Evolutionary conservation across 202 grass and related monocot species (phyloP).

Genomic region (Miscanthus sacchariflorus): DNA sequence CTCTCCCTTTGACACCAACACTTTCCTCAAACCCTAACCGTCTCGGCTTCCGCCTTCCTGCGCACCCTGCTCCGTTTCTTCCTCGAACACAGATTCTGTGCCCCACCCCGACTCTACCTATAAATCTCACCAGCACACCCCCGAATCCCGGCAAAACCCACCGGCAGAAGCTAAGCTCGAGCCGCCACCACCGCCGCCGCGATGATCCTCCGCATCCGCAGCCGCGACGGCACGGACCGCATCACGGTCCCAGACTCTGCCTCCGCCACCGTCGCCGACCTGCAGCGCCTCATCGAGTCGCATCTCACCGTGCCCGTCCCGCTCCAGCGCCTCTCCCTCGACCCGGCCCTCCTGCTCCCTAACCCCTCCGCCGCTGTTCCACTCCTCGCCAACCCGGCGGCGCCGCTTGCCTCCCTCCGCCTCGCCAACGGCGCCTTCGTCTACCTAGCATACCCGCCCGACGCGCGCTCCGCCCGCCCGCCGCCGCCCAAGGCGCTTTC

Average conservation of each 20-base stretch:
- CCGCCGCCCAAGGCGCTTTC: slow-evolving; percentile 51
- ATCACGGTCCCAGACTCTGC: slow-evolving; percentile 64
- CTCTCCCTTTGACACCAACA: too few species aligned
- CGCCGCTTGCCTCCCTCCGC: slow-evolving; percentile 55
- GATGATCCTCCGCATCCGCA: slow-evolving; percentile 96
- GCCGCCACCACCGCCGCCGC: background rate
- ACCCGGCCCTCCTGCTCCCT: slow-evolving; percentile 64
- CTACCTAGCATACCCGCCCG: slow-evolving; percentile 66
- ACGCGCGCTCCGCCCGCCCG: slow-evolving; percentile 56
- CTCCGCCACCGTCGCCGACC: slow-evolving; percentile 72
- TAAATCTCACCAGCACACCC: background rate
- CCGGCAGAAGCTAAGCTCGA: slow-evolving; percentile 18
- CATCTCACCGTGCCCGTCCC: slow-evolving; percentile 63
- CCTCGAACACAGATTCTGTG: background rate
- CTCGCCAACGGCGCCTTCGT: slow-evolving; percentile 79
- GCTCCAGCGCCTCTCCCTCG: slow-evolving; percentile 77
- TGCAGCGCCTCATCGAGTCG: slow-evolving; percentile 69
- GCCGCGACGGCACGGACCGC: slow-evolving; percentile 90
- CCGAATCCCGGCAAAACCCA: background rate
- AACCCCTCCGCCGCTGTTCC: background rate
- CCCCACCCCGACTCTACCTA: background rate
- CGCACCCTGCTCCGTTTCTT: background rate
- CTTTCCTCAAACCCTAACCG: too few species aligned
- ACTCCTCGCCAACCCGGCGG: slow-evolving; percentile 49
- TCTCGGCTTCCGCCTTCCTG: background rate